phyloP scores from a whole-genome alignment of 441 rosid species.

The Syzygium malaccense region DNA sequence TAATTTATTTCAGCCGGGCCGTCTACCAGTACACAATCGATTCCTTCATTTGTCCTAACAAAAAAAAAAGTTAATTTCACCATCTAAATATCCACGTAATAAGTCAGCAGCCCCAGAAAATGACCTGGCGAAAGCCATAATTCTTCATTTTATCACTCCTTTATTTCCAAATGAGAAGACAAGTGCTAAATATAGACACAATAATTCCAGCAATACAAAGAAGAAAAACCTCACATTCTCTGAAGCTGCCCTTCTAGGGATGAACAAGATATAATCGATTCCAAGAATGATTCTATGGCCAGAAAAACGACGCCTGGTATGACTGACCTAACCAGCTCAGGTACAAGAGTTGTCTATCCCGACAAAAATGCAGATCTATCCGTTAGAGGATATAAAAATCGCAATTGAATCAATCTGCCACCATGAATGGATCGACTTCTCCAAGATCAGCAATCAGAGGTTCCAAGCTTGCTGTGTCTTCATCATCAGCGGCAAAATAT shows the following conservation, averaged over 20 bases:
- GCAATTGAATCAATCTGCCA: constrained; percentile 41
- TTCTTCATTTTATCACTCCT: not conserved
- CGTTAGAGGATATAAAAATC: not conserved
- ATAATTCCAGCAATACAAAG: not conserved
- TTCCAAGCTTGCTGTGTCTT: constrained; percentile 34
- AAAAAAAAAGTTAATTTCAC: not conserved
- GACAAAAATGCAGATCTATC: not conserved
- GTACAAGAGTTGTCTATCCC: constrained; percentile 1
- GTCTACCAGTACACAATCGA: not conserved
- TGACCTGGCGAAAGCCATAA: not conserved
- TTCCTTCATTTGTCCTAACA: not conserved
- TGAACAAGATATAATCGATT: not conserved
- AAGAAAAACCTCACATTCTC: not conserved
- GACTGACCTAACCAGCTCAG: not conserved
- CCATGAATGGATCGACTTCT: constrained; percentile 78
- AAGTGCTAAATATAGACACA: not conserved
- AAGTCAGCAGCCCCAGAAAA: not conserved
- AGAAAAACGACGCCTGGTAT: not conserved
- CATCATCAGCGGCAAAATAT: constrained; percentile 52
- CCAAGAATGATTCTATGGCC: not conserved
- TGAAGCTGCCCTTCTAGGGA: not conserved
- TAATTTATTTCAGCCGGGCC: not conserved
- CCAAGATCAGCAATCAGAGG: constrained; percentile 78
- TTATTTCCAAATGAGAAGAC: not conserved
- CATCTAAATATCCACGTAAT: not conserved